Evolutionary conservation across 2,329 filamentous ascomycete species (phyloP).

Genomic region (Calonectria leucothoes): DNA sequence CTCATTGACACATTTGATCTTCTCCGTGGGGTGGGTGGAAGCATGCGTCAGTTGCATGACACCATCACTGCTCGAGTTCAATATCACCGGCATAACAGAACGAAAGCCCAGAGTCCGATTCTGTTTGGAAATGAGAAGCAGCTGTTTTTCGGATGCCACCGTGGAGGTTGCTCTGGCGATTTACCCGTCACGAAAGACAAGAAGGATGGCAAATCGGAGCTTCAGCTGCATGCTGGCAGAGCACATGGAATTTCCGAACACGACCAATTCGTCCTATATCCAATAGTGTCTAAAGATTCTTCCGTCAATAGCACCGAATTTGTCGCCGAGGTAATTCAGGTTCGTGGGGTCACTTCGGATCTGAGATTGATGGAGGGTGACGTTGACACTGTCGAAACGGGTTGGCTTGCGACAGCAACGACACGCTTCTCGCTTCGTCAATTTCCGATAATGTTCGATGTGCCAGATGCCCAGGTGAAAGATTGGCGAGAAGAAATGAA

Average conservation of each 20-base stretch:
- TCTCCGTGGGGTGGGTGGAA: background rate
- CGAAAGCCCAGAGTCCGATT: background rate
- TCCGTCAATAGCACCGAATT: background rate
- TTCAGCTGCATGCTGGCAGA: slow-evolving; percentile 13
- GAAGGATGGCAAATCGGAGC: background rate
- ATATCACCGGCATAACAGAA: background rate
- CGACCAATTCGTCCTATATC: slow-evolving; percentile 20
- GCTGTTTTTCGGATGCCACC: slow-evolving; percentile 16
- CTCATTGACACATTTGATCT: background rate
- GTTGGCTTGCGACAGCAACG: background rate
- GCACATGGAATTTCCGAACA: slow-evolving; percentile 18
- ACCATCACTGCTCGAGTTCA: slow-evolving; percentile 6
- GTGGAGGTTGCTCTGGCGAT: background rate
- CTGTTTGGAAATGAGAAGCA: slow-evolving; percentile 29
- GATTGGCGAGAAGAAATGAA: background rate
- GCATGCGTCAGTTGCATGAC: background rate
- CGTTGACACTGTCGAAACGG: background rate
- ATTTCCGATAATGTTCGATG: background rate
- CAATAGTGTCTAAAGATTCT: background rate
- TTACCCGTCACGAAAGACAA: background rate
- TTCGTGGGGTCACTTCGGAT: background rate
- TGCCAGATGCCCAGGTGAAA: background rate
- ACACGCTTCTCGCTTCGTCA: background rate
- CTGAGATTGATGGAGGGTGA: background rate
- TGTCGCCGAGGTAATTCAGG: background rate